Conservation (phyloP, 257 asterid genomes). For the Lycium ferocissimum region DNA sequence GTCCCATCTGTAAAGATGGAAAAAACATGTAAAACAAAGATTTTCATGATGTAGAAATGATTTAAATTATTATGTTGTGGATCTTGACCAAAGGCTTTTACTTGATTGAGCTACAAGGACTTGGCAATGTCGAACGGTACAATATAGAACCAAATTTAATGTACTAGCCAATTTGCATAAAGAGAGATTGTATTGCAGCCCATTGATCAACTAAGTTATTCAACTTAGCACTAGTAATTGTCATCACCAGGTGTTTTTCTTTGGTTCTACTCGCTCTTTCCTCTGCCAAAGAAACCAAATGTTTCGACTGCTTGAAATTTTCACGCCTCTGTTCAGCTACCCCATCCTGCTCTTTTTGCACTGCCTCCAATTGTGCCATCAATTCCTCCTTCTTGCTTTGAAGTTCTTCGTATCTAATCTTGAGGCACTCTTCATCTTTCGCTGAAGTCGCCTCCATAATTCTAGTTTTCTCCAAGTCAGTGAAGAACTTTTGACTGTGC, state of each 20-base stretch:
- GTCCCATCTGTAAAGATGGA: too few relatives aligned
- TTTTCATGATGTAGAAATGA: too few relatives aligned
- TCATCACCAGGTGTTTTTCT: slow-evolving; percentile 21
- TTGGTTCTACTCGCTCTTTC: background rate
- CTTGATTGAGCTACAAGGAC: background rate
- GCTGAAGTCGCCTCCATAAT: background rate
- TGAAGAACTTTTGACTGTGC: background rate
- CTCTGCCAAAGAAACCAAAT: slow-evolving; percentile 15
- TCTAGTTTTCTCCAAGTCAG: slow-evolving; percentile 2
- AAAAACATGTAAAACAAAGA: too few relatives aligned
- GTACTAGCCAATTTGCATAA: background rate
- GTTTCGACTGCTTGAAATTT: background rate
- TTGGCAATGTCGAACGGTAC: too few relatives aligned
- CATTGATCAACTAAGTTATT: background rate
- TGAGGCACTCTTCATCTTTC: slow-evolving; percentile 21
- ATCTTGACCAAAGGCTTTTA: background rate
- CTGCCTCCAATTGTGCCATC: background rate
- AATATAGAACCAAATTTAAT: background rate
- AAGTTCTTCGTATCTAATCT: background rate
- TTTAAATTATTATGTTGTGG: too few relatives aligned
- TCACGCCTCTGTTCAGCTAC: background rate
- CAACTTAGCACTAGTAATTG: background rate
- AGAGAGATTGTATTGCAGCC: background rate
- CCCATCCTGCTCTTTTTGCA: background rate
- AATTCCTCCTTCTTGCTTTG: background rate